A percentile compares a stretch with the other conserved stretches of the same genome.
Evolutionary conservation across 1,139 yeast genomes (phyloP).

Genomic region (Suhomyces anneliseae): DNA sequence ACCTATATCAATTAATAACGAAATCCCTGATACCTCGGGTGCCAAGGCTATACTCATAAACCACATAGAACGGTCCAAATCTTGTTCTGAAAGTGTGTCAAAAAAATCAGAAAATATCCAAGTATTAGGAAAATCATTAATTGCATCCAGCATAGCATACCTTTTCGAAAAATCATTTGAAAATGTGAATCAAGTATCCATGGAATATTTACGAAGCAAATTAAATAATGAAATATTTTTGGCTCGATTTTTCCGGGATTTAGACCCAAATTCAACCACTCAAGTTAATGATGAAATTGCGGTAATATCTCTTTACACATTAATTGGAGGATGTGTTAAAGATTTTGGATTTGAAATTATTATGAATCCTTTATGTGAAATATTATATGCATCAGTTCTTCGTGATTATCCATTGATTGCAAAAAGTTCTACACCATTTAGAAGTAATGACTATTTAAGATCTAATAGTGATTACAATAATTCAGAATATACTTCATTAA

Average conservation of each 20-base stretch:
- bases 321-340: constrained; percentile 69
- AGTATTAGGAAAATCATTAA: constrained; percentile 56
- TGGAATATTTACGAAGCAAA: constrained; percentile 57
- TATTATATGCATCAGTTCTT: constrained; percentile 61
- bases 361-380: constrained; percentile 62
- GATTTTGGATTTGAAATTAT: constrained; percentile 78
- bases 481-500: constrained; percentile 19
- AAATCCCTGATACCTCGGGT: constrained; percentile 14
- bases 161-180: constrained; percentile 30
- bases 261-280: constrained; percentile 45
- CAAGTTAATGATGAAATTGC: constrained; percentile 46
- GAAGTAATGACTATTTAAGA: constrained; percentile 14
- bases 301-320: constrained; percentile 51
- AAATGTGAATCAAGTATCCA: constrained; percentile 32
- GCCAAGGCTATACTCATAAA: constrained; percentile 31
- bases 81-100: constrained; percentile 54
- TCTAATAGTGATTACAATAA: background rate
- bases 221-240: constrained; percentile 44
- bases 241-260: constrained; percentile 49
- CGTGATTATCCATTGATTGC: constrained; percentile 65
- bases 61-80: constrained; percentile 60
- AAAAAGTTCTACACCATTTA: constrained; percentile 38
- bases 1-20: constrained; percentile 10
- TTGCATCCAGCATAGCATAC: constrained; percentile 56
- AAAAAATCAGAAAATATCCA: constrained; percentile 48